These are phyloP conservation scores for Leishmania guyanensis DNA, from an alignment of 208 protist genomes.

Conservation along the genomic window DNA sequence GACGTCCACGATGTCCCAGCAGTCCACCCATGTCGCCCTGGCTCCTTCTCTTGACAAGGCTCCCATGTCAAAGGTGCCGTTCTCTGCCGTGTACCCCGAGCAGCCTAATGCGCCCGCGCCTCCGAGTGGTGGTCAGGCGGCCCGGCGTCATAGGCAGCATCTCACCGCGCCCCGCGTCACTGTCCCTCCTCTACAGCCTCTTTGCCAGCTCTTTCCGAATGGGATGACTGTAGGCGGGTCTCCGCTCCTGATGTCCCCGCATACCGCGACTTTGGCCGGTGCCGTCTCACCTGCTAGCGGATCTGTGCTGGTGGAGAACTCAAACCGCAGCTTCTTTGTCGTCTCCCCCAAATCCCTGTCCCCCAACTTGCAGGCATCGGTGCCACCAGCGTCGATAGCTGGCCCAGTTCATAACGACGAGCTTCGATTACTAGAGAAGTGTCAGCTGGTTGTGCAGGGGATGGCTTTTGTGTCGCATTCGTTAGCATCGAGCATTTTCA, in stretches of 20 bases:
- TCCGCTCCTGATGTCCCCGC: neutral
- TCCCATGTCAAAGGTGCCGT: neutral
- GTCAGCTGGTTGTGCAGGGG: constrained; percentile 24
- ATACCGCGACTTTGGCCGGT: neutral
- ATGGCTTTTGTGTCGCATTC: constrained; percentile 43
- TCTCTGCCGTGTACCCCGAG: neutral
- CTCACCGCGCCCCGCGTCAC: constrained; percentile 13
- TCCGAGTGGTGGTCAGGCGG: constrained; percentile 6
- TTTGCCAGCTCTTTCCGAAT: constrained; percentile 15
- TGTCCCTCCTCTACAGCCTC: constrained; percentile 9
- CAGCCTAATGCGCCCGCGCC: neutral
- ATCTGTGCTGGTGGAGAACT: neutral
- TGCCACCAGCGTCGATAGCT: constrained; percentile 12
- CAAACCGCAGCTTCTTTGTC: neutral
- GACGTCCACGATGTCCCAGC: neutral
- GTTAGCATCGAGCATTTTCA: constrained; percentile 39
- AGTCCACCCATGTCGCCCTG: neutral
- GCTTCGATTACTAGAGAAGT: constrained; percentile 37
- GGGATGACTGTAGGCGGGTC: neutral
- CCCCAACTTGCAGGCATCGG: constrained; percentile 2
- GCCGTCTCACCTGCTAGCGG: neutral
- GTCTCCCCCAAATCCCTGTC: constrained; percentile 2
- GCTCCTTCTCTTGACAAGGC: neutral
- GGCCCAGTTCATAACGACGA: constrained; percentile 36
- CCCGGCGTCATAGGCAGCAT: neutral